Conservation (phyloP, 192 early-diverging fungal species). For the Gorgonomyces haynaldii region DNA sequence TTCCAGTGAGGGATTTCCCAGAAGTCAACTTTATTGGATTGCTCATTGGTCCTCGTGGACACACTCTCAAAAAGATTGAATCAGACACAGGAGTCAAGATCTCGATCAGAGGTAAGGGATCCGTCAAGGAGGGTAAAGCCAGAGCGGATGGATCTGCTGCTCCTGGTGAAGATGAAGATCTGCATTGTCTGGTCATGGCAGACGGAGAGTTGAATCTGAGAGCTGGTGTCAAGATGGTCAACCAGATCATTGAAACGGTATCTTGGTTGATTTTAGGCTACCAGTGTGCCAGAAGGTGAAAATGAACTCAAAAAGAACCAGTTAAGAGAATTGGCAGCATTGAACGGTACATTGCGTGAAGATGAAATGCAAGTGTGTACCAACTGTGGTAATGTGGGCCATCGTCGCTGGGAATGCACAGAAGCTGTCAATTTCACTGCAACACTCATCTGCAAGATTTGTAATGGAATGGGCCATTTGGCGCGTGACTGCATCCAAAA, state of each 20-base stretch:
- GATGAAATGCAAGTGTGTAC: slow-evolving; percentile 89
- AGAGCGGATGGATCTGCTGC: slow-evolving; percentile 31
- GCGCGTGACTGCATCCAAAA: slow-evolving; percentile 84
- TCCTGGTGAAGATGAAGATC: slow-evolving; percentile 53
- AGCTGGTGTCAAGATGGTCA: slow-evolving; percentile 71
- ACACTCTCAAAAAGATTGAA: slow-evolving; percentile 94
- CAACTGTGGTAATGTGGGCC: slow-evolving; percentile 81
- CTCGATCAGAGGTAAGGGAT: slow-evolving; percentile 90
- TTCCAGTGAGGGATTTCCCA: slow-evolving; percentile 89
- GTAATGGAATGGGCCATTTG: slow-evolving; percentile 81
- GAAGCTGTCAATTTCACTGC: slow-evolving; percentile 77
- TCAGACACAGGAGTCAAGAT: slow-evolving; percentile 88
- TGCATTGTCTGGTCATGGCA: slow-evolving; percentile 86
- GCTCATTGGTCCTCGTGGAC: slow-evolving; percentile 89
- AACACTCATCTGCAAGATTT: slow-evolving; percentile 78
- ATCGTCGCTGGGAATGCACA: slow-evolving; percentile 85
- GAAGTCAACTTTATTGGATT: slow-evolving; percentile 97
- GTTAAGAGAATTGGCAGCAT: slow-evolving; percentile 81
- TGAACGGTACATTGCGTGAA: slow-evolving; percentile 93
- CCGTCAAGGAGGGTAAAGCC: slow-evolving; percentile 86
- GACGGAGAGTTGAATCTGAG: slow-evolving; percentile 81
- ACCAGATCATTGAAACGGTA: slow-evolving; percentile 89
- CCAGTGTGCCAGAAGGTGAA: slow-evolving; percentile 80
- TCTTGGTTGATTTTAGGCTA: slow-evolving; percentile 47
- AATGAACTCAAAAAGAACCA: slow-evolving; percentile 93